Percentiles rank a stretch among this genome's conserved stretches.
Evolutionary conservation across 116 monocot species (phyloP).

Genomic region (Thalassia testudinum): DNA sequence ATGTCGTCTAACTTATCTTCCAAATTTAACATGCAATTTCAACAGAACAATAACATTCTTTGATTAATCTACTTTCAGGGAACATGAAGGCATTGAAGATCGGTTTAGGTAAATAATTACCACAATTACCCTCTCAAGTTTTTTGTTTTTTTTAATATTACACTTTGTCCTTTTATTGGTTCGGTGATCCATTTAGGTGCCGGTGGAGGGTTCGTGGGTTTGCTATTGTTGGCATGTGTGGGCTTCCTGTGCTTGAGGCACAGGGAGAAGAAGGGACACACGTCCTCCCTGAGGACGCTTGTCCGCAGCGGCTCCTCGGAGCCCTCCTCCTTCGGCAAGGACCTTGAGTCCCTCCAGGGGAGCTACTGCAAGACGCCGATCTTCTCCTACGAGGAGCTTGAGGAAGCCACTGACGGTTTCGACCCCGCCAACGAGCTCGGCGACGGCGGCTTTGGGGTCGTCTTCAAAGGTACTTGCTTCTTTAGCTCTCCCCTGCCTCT

Average conservation of each 20-base stretch:
- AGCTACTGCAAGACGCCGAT: slow-evolving; percentile 16
- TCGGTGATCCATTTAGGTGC: not conserved
- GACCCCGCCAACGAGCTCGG: slow-evolving; percentile 36
- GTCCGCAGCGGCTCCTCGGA: slow-evolving; percentile 2
- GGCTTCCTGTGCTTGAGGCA: not conserved
- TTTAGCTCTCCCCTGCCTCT: not conserved
- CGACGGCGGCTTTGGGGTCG: slow-evolving; percentile 76
- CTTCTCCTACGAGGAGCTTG: slow-evolving; percentile 71
- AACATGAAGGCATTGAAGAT: not conserved
- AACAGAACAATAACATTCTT: no score
- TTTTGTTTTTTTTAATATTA: not conserved
- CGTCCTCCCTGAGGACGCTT: not conserved
- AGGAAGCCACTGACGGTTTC: slow-evolving; percentile 59
- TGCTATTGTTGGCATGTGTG: not conserved
- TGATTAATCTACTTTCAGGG: no score
- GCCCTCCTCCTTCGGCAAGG: slow-evolving; percentile 7
- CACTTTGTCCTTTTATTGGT: not conserved
- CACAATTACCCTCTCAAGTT: not conserved
- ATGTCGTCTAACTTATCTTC: no score
- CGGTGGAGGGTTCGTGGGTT: not conserved
- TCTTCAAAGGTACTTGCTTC: slow-evolving; percentile 56
- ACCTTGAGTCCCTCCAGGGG: slow-evolving; percentile 9
- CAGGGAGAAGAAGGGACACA: not conserved
- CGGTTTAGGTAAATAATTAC: not conserved
- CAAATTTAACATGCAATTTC: no score